phyloP scores from a whole-genome alignment of 2,329 filamentous ascomycete genomes.

The Neoscytalidium dimidiatum region DNA sequence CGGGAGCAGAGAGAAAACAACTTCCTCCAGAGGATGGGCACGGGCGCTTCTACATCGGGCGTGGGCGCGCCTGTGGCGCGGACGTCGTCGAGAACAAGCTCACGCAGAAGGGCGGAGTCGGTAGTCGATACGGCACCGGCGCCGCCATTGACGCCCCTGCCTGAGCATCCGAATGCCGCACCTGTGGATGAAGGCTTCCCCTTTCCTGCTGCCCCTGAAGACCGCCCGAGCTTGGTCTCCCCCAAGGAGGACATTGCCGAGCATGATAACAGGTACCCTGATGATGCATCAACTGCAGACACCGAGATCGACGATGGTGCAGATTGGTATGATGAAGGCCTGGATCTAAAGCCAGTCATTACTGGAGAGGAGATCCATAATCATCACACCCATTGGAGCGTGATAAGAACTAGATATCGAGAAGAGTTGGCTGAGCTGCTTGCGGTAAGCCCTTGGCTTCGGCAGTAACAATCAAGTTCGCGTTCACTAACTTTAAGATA shows the following conservation, averaged over 20 bases:
- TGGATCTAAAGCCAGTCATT: slow-evolving; percentile 44
- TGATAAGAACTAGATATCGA: slow-evolving; percentile 52
- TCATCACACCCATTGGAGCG: slow-evolving; percentile 44
- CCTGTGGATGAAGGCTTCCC: not conserved
- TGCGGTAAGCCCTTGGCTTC: slow-evolving; percentile 36
- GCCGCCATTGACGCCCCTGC: not conserved
- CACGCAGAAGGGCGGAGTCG: not conserved
- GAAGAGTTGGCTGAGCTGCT: slow-evolving; percentile 58
- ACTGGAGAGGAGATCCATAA: slow-evolving; percentile 54
- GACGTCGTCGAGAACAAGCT: not conserved
- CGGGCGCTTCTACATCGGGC: not conserved
- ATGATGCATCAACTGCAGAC: slow-evolving; percentile 29
- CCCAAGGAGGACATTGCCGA: not conserved
- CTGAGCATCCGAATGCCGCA: not conserved
- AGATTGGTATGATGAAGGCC: slow-evolving; percentile 44
- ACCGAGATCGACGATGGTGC: slow-evolving; percentile 36
- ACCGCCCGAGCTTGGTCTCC: not conserved
- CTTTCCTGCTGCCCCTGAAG: not conserved
- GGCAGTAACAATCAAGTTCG: too few relatives aligned
- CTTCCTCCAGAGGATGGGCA: slow-evolving; percentile 12
- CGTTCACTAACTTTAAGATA: not conserved
- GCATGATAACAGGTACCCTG: slow-evolving; percentile 22
- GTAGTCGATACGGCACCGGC: not conserved
- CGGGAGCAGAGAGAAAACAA: slow-evolving; percentile 35
- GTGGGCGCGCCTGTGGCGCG: not conserved